Conservation (phyloP, 306 rosid genomes). For the Biancaea sappan region DNA sequence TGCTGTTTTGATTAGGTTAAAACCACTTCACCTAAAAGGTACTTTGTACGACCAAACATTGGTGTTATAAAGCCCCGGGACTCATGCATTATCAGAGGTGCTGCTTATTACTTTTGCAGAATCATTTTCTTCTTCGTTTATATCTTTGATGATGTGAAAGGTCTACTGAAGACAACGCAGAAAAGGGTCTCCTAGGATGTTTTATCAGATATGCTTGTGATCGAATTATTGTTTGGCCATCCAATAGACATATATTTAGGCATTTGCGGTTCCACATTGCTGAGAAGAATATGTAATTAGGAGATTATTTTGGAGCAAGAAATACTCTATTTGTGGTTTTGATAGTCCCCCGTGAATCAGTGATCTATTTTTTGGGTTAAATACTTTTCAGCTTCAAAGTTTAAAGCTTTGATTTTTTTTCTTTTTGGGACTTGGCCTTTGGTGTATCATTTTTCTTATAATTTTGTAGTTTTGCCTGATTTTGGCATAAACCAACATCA, state of each 20-base stretch:
- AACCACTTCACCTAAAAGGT: constrained; percentile 97
- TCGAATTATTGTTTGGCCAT: constrained; percentile 14
- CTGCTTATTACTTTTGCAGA: constrained; percentile 27
- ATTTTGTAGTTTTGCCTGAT: background rate
- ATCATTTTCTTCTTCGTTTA: background rate
- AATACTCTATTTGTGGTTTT: background rate
- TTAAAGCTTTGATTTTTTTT: background rate
- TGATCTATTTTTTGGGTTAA: background rate
- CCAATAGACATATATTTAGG: background rate
- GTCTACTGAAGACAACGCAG: background rate
- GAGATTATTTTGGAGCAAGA: constrained; percentile 13
- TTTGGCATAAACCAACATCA: constrained; percentile 20
- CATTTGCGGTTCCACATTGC: background rate
- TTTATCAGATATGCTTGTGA: constrained; percentile 12
- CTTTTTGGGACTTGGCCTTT: background rate
- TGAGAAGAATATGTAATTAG: constrained; percentile 4
- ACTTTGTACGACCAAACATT: constrained; percentile 94
- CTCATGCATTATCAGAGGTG: constrained; percentile 90
- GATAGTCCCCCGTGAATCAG: constrained; percentile 1
- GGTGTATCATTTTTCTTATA: background rate
- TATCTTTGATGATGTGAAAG: background rate
- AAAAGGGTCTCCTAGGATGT: background rate
- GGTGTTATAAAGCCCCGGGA: constrained; percentile 88
- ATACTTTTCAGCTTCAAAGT: constrained; percentile 19
- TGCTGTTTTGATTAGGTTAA: constrained; percentile 64